These are phyloP conservation scores for Epichloe uncinata DNA, from an alignment of 2,329 filamentous ascomycete genomes.

Conservation along the genomic window DNA sequence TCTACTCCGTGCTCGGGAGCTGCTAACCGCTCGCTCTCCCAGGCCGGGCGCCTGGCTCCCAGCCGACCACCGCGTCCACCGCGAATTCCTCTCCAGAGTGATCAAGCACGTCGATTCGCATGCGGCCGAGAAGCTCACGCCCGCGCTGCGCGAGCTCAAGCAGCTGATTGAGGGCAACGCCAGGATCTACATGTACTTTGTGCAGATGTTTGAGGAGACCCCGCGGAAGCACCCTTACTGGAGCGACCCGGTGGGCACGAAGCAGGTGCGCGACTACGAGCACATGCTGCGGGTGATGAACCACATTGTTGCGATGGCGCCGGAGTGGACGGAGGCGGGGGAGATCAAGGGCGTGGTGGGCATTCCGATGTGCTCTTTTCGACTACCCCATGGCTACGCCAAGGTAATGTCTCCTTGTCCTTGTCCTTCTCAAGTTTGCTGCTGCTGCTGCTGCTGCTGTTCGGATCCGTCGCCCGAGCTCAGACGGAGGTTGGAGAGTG, in stretches of 20 bases:
- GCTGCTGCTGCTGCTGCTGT: no score
- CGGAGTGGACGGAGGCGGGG: slow-evolving; percentile 39
- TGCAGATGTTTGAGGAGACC: slow-evolving; percentile 55
- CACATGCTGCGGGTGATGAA: slow-evolving; percentile 57
- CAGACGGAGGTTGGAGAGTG: not conserved
- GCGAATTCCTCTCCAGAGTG: slow-evolving; percentile 46
- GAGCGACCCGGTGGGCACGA: slow-evolving; percentile 46
- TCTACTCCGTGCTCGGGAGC: no score
- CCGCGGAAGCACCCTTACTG: slow-evolving; percentile 46
- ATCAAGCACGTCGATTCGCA: slow-evolving; percentile 41
- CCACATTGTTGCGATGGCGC: slow-evolving; percentile 37
- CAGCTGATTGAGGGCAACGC: slow-evolving; percentile 50
- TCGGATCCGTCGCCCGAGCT: no score
- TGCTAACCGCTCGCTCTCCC: not conserved
- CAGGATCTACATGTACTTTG: slow-evolving; percentile 53
- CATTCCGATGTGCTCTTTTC: slow-evolving; percentile 40
- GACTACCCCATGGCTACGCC: slow-evolving; percentile 44
- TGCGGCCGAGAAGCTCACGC: slow-evolving; percentile 35
- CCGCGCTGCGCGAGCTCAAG: slow-evolving; percentile 51
- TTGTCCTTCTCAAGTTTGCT: not conserved
- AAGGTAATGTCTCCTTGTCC: slow-evolving; percentile 18
- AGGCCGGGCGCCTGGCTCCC: slow-evolving; percentile 50
- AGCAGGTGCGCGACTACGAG: slow-evolving; percentile 50
- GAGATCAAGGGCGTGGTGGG: slow-evolving; percentile 38
- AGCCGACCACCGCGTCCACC: slow-evolving; percentile 46